Percentiles rank a stretch among this genome's conserved stretches.
phyloP scores from a whole-genome alignment of 2,329 filamentous ascomycete species.

The Clonostachys rosea region DNA sequence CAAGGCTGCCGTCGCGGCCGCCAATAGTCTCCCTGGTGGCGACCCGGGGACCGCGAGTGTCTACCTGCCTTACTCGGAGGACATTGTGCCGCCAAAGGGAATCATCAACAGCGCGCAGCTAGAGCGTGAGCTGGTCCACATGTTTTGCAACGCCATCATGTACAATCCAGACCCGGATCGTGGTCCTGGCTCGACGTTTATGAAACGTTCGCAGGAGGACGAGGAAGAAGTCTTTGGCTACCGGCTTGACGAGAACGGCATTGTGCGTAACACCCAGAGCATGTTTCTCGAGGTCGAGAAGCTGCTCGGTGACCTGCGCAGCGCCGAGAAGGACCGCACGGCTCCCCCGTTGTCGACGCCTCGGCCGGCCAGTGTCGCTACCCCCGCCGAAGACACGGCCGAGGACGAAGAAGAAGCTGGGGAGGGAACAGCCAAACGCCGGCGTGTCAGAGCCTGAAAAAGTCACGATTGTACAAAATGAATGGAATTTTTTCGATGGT shows the following conservation, averaged over 20 bases:
- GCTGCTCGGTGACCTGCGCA: constrained; percentile 70
- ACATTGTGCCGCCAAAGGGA: constrained; percentile 78
- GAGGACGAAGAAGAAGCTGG: constrained; percentile 45
- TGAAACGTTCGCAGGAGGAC: constrained; percentile 36
- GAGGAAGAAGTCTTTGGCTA: constrained; percentile 50
- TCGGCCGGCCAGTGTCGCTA: constrained; percentile 28
- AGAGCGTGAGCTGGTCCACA: constrained; percentile 88
- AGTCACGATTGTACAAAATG: too few relatives aligned
- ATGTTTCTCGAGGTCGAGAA: constrained; percentile 89
- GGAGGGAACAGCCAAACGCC: constrained; percentile 18
- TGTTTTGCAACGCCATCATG: constrained; percentile 99
- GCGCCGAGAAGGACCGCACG: constrained; percentile 57
- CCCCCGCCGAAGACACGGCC: constrained; percentile 37
- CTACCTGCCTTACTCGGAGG: constrained; percentile 65
- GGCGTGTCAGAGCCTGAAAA: too few relatives aligned
- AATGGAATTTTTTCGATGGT: too few relatives aligned
- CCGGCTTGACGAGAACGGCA: constrained; percentile 73
- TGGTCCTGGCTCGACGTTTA: constrained; percentile 61
- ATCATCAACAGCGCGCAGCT: constrained; percentile 93
- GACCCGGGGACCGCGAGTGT: constrained; percentile 53
- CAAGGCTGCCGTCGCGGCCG: constrained; percentile 56
- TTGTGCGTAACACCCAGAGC: constrained; percentile 81
- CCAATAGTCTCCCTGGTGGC: constrained; percentile 54
- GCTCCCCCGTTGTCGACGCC: constrained; percentile 21
- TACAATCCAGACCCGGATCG: constrained; percentile 83